Evolutionary conservation across 768 basidiomycete species (phyloP).

Genomic region (Boletellus sp.): DNA sequence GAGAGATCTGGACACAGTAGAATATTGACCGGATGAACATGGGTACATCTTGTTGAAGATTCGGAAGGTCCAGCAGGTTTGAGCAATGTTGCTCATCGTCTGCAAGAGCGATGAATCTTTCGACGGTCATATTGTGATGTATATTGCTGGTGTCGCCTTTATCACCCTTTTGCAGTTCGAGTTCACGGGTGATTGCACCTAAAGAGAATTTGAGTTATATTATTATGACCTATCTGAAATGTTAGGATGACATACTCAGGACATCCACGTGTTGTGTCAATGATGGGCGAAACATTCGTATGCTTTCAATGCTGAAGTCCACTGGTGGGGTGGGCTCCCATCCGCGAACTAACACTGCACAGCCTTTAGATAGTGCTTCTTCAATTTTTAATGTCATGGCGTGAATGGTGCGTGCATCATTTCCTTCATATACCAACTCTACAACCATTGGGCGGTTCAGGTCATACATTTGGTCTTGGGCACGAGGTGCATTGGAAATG

Average conservation of each 20-base stretch:
- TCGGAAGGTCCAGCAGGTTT: constrained; percentile 1
- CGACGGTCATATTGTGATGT: too few relatives aligned
- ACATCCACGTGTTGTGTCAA: background rate
- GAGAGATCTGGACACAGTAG: too few relatives aligned
- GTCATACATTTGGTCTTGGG: background rate
- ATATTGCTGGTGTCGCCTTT: too few relatives aligned
- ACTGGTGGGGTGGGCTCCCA: background rate
- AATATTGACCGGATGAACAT: background rate
- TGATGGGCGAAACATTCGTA: background rate
- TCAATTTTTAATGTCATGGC: background rate
- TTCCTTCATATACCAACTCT: background rate
- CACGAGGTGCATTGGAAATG: background rate
- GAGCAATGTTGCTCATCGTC: background rate
- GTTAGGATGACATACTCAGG: background rate
- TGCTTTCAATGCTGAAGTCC: background rate
- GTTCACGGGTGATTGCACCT: too few relatives aligned
- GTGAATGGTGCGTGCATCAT: background rate
- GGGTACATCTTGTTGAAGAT: background rate
- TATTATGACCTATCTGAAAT: too few relatives aligned
- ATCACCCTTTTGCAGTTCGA: background rate
- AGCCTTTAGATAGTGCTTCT: background rate
- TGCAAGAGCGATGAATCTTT: background rate
- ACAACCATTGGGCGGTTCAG: background rate
- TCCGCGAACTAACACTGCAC: background rate
- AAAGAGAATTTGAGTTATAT: too few relatives aligned